Conservation (phyloP, 352 stramenopile genomes). For the Pythium aquatile region DNA sequence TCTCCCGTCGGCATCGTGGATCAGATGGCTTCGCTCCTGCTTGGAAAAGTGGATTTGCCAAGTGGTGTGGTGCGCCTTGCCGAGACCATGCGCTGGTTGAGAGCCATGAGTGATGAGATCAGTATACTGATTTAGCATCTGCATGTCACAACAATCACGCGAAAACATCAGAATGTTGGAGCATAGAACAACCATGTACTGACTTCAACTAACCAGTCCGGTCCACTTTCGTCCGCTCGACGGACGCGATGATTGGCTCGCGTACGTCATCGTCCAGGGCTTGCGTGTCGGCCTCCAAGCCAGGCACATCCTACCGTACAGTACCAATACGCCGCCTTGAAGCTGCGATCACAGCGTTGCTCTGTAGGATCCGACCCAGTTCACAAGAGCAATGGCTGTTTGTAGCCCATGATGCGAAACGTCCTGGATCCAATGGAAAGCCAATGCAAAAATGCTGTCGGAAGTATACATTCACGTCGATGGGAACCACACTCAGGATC, state of each 20-base stretch:
- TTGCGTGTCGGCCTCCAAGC: background rate
- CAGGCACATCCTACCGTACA: no score
- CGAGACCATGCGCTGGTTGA: background rate
- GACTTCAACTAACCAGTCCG: background rate
- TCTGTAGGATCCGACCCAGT: no score
- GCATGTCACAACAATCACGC: background rate
- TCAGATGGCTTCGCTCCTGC: slow-evolving; percentile 18
- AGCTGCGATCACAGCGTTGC: no score
- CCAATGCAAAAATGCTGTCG: background rate
- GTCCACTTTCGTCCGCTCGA: background rate
- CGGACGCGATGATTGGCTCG: slow-evolving; percentile 4
- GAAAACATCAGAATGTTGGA: background rate
- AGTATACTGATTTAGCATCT: slow-evolving; percentile 7
- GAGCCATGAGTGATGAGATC: background rate
- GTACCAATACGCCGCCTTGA: no score
- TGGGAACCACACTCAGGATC: background rate
- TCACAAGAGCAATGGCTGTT: no score
- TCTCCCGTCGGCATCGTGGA: background rate
- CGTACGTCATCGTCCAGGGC: background rate
- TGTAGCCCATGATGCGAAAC: no score
- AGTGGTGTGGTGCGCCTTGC: background rate
- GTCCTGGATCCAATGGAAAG: no score
- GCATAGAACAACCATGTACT: background rate
- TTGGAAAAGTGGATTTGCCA: background rate
- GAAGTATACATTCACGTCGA: background rate